phyloP scores from a whole-genome alignment of 306 rosid species.

The Prunus mira region DNA sequence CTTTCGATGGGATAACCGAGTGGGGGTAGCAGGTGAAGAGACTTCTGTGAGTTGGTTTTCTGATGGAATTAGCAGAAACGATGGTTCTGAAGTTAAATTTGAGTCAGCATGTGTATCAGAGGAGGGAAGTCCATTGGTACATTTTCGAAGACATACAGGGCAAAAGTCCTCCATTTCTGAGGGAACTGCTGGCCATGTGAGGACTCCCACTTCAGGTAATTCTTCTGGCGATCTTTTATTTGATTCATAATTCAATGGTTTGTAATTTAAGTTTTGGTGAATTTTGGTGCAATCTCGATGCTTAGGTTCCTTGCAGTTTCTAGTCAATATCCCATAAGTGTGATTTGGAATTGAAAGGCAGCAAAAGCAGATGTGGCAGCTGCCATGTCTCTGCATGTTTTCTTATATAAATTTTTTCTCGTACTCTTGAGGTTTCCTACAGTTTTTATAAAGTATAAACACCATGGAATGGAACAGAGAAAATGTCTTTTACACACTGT shows the following conservation, averaged over 20 bases:
- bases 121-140: conserved; percentile 47
- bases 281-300: neutral
- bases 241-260: neutral
- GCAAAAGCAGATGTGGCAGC: neutral
- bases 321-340: neutral
- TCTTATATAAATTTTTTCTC: neutral
- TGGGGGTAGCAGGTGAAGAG: conserved; percentile 57
- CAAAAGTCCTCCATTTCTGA: conserved; percentile 38
- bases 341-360: neutral
- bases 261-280: neutral
- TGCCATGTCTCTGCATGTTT: neutral
- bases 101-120: conserved; percentile 46
- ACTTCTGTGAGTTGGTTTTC: conserved; percentile 49
- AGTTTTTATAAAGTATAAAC: too few species aligned
- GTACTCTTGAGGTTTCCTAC: too few species aligned
- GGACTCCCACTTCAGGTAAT: conserved; percentile 49
- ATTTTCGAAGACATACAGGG: conserved; percentile 23
- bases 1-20: conserved; percentile 66
- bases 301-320: neutral
- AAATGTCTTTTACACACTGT: too few species aligned
- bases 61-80: conserved; percentile 44
- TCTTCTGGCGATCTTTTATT: neutral
- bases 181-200: conserved; percentile 29
- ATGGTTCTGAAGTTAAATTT: conserved; percentile 41
- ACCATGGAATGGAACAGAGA: too few species aligned